These are phyloP conservation scores for Solioccasus polychromus DNA, from an alignment of 768 basidiomycete species.

Conservation along the genomic window DNA sequence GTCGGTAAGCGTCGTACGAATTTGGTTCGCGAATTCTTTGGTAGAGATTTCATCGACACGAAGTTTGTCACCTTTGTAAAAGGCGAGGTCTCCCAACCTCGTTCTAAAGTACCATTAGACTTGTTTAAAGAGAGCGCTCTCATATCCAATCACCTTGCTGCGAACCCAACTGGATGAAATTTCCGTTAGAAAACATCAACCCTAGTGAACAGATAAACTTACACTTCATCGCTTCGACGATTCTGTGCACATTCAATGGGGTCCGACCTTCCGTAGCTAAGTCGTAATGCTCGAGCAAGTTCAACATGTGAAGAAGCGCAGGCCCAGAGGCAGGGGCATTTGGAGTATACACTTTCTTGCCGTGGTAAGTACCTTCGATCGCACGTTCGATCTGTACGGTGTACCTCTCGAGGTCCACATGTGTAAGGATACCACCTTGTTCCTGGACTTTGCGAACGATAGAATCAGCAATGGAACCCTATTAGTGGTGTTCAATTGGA, in stretches of 20 bases:
- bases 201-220: constrained; percentile 21
- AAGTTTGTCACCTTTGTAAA: constrained; percentile 44
- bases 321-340: constrained; percentile 85
- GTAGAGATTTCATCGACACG: constrained; percentile 64
- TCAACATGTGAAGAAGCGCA: constrained; percentile 82
- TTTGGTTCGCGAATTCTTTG: constrained; percentile 60
- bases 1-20: constrained; percentile 76
- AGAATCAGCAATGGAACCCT: constrained; percentile 80
- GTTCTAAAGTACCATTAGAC: constrained; percentile 55
- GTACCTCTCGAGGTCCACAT: constrained; percentile 69
- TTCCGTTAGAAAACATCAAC: background rate
- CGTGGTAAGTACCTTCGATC: constrained; percentile 69
- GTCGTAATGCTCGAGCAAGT: constrained; percentile 71
- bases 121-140: too few relatives aligned
- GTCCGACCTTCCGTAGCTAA: constrained; percentile 47
- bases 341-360: constrained; percentile 74
- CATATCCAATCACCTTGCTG: constrained; percentile 40
- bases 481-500: constrained; percentile 8
- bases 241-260: constrained; percentile 64
- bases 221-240: constrained; percentile 83
- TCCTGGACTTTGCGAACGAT: constrained; percentile 61
- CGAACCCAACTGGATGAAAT: constrained; percentile 48
- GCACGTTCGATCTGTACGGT: constrained; percentile 63
- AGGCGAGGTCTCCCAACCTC: constrained; percentile 76
- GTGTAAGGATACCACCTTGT: constrained; percentile 74